Conservation (phyloP, 768 basidiomycete species). For the Lactarius indigo region DNA sequence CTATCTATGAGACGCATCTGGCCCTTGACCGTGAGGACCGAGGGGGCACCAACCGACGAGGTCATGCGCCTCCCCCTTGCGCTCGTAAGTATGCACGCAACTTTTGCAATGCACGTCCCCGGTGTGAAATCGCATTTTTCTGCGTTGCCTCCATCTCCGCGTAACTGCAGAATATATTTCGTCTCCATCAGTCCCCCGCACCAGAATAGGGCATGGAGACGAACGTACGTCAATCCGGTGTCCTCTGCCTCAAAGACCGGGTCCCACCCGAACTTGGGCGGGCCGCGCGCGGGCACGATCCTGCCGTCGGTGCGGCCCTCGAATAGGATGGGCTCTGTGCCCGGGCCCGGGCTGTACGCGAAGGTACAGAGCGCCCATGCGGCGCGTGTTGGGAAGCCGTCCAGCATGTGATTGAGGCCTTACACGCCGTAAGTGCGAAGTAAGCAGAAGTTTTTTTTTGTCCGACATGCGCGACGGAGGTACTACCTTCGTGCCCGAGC, state of each 20-base stretch:
- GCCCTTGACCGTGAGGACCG: not conserved
- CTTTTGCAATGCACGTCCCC: constrained; percentile 60
- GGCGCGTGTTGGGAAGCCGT: constrained; percentile 66
- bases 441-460: no score
- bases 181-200: not conserved
- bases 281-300: constrained; percentile 86
- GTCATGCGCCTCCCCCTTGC: constrained; percentile 18
- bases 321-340: constrained; percentile 70
- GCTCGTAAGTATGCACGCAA: constrained; percentile 42
- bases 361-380: constrained; percentile 96
- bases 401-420: constrained; percentile 82
- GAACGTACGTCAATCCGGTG: constrained; percentile 69
- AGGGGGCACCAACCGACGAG: not conserved
- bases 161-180: constrained; percentile 41
- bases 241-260: constrained; percentile 77
- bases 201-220: not conserved
- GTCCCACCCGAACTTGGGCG: constrained; percentile 86
- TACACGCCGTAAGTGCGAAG: no score
- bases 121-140: constrained; percentile 66
- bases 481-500: constrained; percentile 76
- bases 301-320: constrained; percentile 86
- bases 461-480: no score
- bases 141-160: constrained; percentile 62
- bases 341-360: constrained; percentile 86
- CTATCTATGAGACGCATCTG: not conserved